Percentiles rank a stretch among this genome's conserved stretches.
Conservation (phyloP, 2,329 filamentous ascomycete genomes). For the Trematosphaeria pertusa region DNA sequence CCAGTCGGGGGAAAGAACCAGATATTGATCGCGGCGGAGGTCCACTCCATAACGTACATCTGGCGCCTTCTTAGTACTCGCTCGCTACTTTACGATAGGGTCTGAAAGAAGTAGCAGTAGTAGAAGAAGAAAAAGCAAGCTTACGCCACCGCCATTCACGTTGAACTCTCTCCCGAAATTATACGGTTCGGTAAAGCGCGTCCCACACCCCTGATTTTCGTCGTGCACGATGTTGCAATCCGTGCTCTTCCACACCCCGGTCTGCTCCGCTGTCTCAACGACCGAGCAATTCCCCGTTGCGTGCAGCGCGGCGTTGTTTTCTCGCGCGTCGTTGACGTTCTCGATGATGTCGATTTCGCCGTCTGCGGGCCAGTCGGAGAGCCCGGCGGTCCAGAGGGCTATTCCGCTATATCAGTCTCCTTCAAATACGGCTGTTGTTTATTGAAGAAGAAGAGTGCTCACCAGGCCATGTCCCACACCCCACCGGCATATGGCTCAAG, state of each 20-base stretch:
- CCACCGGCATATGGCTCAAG: slow-evolving; percentile 55
- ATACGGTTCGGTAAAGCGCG: slow-evolving; percentile 22
- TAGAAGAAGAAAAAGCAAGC: too few relatives aligned
- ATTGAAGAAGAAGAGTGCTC: neutral
- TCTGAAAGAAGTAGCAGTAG: too few relatives aligned
- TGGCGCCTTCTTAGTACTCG: too few relatives aligned
- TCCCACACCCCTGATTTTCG: slow-evolving; percentile 30
- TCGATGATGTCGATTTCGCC: slow-evolving; percentile 53
- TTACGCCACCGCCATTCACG: slow-evolving; percentile 42
- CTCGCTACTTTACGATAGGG: too few relatives aligned
- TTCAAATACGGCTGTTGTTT: neutral
- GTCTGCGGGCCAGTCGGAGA: slow-evolving; percentile 43
- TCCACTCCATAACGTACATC: slow-evolving; percentile 65
- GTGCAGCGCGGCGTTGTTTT: slow-evolving; percentile 53
- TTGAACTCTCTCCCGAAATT: slow-evolving; percentile 40
- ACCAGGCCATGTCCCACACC: slow-evolving; percentile 57
- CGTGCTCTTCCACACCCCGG: slow-evolving; percentile 54
- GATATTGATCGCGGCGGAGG: slow-evolving; percentile 69
- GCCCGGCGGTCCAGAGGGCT: slow-evolving; percentile 33
- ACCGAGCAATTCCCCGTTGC: slow-evolving; percentile 49
- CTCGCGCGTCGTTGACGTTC: slow-evolving; percentile 44
- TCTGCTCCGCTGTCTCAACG: slow-evolving; percentile 39
- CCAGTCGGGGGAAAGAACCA: slow-evolving; percentile 76
- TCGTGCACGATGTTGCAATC: slow-evolving; percentile 53
- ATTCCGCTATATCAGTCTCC: neutral